phyloP scores from a whole-genome alignment of 768 basidiomycete genomes.

The Brasilioporus rufonigricans region DNA sequence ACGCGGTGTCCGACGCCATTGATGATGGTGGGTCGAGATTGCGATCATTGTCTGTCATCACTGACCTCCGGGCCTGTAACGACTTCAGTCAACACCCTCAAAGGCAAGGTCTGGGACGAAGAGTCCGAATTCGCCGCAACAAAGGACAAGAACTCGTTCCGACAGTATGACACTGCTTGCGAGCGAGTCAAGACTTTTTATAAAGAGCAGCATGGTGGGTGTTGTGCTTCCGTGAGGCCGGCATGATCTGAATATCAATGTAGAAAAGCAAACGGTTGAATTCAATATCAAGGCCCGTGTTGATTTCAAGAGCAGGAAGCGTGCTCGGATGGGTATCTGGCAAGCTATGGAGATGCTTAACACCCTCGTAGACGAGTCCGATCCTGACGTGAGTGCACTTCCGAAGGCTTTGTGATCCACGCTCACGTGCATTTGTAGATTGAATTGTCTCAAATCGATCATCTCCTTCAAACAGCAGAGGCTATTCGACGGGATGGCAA shows the following conservation, averaged over 20 bases:
- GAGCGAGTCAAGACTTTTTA: conserved; percentile 78
- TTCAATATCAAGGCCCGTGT: conserved; percentile 80
- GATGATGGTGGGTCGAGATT: conserved; percentile 40
- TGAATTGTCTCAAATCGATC: conserved; percentile 80
- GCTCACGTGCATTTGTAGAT: conserved; percentile 46
- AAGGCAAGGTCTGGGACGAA: conserved; percentile 58
- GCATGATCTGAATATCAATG: background rate
- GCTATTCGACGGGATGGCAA: conserved; percentile 83
- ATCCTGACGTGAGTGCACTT: conserved; percentile 64
- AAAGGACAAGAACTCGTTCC: conserved; percentile 67
- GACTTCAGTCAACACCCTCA: conserved; percentile 63
- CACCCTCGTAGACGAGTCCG: conserved; percentile 86
- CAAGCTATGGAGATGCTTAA: conserved; percentile 85
- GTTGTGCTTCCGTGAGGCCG: background rate
- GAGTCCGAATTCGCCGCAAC: conserved; percentile 51
- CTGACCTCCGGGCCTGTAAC: background rate
- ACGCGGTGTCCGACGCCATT: conserved; percentile 46
- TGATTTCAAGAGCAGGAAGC: conserved; percentile 62
- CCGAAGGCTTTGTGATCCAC: background rate
- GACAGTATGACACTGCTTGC: conserved; percentile 73
- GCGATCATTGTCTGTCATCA: background rate
- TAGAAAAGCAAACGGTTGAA: conserved; percentile 85
- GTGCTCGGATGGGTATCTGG: conserved; percentile 83
- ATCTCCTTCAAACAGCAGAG: conserved; percentile 89
- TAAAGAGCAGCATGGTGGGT: conserved; percentile 71